Conservation (phyloP, 192 early-diverging fungal species). For the Coemansia furcata region DNA sequence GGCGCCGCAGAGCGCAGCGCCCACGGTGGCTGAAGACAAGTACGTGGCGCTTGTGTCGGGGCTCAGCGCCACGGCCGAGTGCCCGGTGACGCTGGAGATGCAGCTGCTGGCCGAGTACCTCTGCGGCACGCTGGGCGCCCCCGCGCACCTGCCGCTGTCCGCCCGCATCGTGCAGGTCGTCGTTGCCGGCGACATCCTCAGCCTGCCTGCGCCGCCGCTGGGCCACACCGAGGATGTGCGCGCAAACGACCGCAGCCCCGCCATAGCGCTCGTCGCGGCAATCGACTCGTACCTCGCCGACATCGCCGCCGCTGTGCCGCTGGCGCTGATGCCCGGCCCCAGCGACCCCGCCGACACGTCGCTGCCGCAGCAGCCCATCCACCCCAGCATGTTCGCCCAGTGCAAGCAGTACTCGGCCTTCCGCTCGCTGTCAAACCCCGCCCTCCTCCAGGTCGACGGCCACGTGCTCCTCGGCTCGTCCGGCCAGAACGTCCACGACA, state of each 20-base stretch:
- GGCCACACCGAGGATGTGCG: conserved; percentile 51
- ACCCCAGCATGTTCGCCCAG: conserved; percentile 65
- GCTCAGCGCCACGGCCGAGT: conserved; percentile 56
- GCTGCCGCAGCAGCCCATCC: conserved; percentile 87
- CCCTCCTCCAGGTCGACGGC: conserved; percentile 65
- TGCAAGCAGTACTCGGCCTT: conserved; percentile 64
- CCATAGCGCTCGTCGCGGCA: conserved; percentile 51
- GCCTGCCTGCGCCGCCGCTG: conserved; percentile 38
- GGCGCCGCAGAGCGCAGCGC: conserved; percentile 52
- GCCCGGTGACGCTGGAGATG: conserved; percentile 55
- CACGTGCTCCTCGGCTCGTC: conserved; percentile 69
- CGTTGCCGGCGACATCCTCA: conserved; percentile 72
- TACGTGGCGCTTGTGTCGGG: conserved; percentile 85
- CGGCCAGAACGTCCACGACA: conserved; percentile 89
- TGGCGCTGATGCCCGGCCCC: conserved; percentile 81
- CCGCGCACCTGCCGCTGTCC: background rate
- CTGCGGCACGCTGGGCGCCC: conserved; percentile 66
- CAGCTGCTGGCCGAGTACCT: conserved; percentile 79
- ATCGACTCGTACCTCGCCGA: conserved; percentile 69
- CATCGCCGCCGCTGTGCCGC: conserved; percentile 57
- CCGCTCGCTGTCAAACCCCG: conserved; percentile 77
- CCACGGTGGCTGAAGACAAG: conserved; percentile 41
- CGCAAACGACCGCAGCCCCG: conserved; percentile 43
- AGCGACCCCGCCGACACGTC: conserved; percentile 73
- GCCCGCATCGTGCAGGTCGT: conserved; percentile 70